Evolutionary conservation across 2,329 filamentous ascomycete genomes (phyloP), one percentile per base, ranked within the genome.

Genomic region (Leptoxyphium fumago): DNA sequence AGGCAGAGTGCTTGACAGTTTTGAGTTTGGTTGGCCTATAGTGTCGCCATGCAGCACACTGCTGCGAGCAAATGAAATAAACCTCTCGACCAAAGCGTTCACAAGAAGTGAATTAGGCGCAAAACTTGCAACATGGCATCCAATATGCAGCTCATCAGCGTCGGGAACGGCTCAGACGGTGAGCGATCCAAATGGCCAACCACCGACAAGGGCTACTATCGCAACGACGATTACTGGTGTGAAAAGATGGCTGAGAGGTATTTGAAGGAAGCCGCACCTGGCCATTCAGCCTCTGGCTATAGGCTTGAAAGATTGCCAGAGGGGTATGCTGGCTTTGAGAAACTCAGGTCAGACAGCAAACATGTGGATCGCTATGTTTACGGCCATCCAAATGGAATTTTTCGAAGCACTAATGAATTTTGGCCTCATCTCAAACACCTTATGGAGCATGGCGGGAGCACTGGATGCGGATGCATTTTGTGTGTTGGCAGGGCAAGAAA

Each of bases 341-440:
- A 68, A 21, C 60, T 66, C 1, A 65, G 74, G n/a, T 53, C 53
- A 2, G 29, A 48, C 13, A 44, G 43, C 2, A 51, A 48, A 15
- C 56, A 73, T 55, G 52, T 67, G 8, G 76, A 78, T 54, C 67
- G 69, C 41, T 77, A 72, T 44, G 59, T 79, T 0, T 78, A 66
- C 44, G 77, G 77, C 0, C 74, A 80, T 54, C 74, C 73, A 0
- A 57, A 59, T 7, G 66, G 67, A 7, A 61, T 61, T 40, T 79
- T 73, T 45, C 67, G 75, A 39, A 79, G 75, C 0, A 65, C 70
- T 0, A 65, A 66, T 15, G 60, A 69, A 3, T 77, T 77, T 50
- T 74, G 67, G 41, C 68, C 70, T 0, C 77, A 80, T 47, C 78
- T 80, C 54, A 60, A 67, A 42, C 66, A 69, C 54, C 54, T 79